Conservation (phyloP, 495 filamentous ascomycete genomes). For the Penicillium atrosanguineum region DNA sequence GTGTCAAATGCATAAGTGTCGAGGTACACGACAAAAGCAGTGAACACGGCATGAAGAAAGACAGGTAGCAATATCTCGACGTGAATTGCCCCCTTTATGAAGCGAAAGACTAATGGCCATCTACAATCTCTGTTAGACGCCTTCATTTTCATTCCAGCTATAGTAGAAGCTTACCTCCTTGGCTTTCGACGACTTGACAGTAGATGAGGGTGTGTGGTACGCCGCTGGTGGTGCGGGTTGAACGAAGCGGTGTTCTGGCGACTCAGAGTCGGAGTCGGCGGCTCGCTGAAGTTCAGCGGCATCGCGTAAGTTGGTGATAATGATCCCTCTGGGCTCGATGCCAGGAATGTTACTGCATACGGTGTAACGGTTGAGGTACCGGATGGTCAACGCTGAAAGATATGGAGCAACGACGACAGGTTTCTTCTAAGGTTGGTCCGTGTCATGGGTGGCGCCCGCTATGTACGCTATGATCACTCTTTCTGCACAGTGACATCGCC, state of each 20-base stretch:
- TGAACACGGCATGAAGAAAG: constrained; percentile 61
- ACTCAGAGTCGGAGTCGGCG: constrained; percentile 36
- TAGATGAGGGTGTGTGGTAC: constrained; percentile 38
- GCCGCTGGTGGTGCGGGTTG: constrained; percentile 30
- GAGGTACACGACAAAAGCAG: constrained; percentile 60
- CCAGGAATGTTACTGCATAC: background rate
- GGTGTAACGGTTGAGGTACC: background rate
- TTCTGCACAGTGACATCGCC: background rate
- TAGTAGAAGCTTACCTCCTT: constrained; percentile 38
- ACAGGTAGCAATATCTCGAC: constrained; percentile 61
- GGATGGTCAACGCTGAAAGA: background rate
- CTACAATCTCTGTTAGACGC: constrained; percentile 27
- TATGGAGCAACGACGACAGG: background rate
- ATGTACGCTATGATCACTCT: background rate
- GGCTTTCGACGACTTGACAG: constrained; percentile 56
- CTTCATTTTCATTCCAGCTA: background rate
- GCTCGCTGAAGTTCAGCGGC: constrained; percentile 39
- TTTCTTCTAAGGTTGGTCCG: background rate
- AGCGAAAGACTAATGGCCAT: constrained; percentile 72
- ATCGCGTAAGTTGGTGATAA: constrained; percentile 12
- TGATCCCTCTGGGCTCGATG: background rate
- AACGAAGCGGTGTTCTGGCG: constrained; percentile 33
- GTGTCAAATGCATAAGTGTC: constrained; percentile 54
- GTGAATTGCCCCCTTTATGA: constrained; percentile 76
- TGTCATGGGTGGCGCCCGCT: background rate